These are phyloP conservation scores for Tarenaya hassleriana DNA, from an alignment of 345 rosid species.

Conservation along the genomic window DNA sequence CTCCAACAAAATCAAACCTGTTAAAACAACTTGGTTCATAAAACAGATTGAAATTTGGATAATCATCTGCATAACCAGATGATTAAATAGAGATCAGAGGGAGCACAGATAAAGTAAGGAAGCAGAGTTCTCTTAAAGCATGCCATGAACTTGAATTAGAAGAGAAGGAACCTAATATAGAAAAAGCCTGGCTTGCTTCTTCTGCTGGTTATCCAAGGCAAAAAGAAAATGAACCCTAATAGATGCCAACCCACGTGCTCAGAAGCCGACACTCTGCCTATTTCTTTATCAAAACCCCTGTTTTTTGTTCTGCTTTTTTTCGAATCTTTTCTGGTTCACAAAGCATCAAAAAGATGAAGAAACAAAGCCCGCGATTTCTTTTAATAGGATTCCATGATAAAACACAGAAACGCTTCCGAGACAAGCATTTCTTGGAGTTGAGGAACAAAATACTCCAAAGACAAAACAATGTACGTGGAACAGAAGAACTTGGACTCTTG, in stretches of 20 bases:
- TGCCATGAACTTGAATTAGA: no score
- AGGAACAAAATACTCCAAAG: slow-evolving; percentile 15
- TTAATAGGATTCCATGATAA: no score
- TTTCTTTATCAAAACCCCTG: slow-evolving; percentile 21
- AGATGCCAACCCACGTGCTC: slow-evolving; percentile 24
- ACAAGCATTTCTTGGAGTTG: slow-evolving; percentile 28
- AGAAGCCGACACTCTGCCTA: slow-evolving; percentile 22
- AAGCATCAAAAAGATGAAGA: slow-evolving; percentile 31
- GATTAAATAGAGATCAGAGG: slow-evolving; percentile 30
- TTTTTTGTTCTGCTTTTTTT: slow-evolving; percentile 3
- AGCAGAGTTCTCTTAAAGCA: slow-evolving; percentile 27
- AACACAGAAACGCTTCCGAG: slow-evolving; percentile 29
- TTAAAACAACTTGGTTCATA: neutral
- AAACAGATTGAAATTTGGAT: neutral
- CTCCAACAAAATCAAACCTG: slow-evolving; percentile 6
- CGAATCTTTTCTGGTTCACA: slow-evolving; percentile 30
- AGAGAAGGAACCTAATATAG: slow-evolving; percentile 21
- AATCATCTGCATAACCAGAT: no score
- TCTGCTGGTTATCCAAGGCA: slow-evolving; percentile 11
- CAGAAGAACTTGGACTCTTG: neutral
- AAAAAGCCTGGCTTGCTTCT: slow-evolving; percentile 22
- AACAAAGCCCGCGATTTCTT: slow-evolving; percentile 24
- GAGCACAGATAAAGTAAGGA: slow-evolving; percentile 22
- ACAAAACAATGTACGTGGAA: neutral
- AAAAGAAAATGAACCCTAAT: slow-evolving; percentile 20